phyloP scores from a whole-genome alignment of 2,329 filamentous ascomycete genomes.

The Fusarium pilosicola region DNA sequence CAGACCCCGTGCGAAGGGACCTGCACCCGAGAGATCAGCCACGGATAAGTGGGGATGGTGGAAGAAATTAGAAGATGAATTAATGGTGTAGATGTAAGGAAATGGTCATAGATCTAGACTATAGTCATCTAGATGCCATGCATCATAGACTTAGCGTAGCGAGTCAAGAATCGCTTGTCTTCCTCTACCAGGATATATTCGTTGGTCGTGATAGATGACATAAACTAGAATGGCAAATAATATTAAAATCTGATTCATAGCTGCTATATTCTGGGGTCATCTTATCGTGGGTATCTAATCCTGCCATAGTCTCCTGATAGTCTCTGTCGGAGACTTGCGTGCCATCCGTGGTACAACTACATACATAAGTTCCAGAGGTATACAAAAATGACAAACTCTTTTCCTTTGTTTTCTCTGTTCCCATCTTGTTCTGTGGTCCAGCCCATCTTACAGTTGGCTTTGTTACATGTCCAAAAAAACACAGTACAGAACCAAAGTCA shows the following conservation, averaged over 20 bases:
- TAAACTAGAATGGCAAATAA: not conserved
- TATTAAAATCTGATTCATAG: not conserved
- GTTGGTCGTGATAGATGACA: not conserved
- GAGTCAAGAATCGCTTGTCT: not conserved
- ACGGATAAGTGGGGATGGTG: conserved; percentile 43
- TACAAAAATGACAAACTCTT: conserved; percentile 9
- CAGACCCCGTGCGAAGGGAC: conserved; percentile 30
- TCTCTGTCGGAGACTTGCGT: not conserved
- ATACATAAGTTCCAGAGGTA: conserved; percentile 18
- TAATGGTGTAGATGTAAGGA: conserved; percentile 41
- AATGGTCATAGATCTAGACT: conserved; percentile 1
- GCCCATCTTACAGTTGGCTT: not conserved
- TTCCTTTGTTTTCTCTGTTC: conserved; percentile 2
- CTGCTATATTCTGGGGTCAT: not conserved
- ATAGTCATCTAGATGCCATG: not conserved
- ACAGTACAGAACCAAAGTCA: not conserved
- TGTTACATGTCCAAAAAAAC: conserved; percentile 9
- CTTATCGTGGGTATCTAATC: conserved; percentile 34
- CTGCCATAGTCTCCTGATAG: not conserved
- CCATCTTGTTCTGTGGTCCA: conserved; percentile 33
- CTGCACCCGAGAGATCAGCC: conserved; percentile 34
- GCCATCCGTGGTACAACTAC: conserved; percentile 17
- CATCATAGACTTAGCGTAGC: not conserved
- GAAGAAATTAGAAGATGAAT: conserved; percentile 43
- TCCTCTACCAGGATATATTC: not conserved